Evolutionary conservation across 2,329 filamentous ascomycete genomes (phyloP), one percentile per base, ranked within the genome.

Genomic region (Akanthomyces dipterigenus): DNA sequence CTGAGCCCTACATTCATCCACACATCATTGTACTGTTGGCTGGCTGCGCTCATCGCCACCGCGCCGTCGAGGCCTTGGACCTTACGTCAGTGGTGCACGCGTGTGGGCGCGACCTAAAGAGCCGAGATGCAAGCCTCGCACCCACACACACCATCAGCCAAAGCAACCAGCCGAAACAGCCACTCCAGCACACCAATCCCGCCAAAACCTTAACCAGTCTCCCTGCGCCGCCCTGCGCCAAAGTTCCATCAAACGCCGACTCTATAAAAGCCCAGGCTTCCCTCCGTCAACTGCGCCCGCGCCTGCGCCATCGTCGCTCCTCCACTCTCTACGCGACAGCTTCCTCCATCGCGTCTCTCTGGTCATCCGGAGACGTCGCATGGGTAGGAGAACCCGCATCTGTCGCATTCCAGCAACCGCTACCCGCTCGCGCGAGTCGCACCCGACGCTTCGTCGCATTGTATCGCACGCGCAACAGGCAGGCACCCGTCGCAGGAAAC

Each of bases 341-440:
- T 20, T 36, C 28, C 14, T 56, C 54, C 42, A 14, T 7, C 28
- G 42, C 48, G 48, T 24, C 48, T 53, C 48, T 38, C 57, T 60
- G 48, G 48, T 26, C 57, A 46, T 60, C 57, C 26, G 26, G 57
- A 46, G 57, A 43, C 57, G 48, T 36, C 16, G 34, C n/a, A 31
- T 53, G 48, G 48, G 26, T 38, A 42, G 34, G 26, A 36, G 7
- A 34, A 16, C 26, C 51, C 28, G 18, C 31, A 20, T 26, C 20
- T 22, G 42, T 16, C 24, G 16, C 22, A 42, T 53, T 40, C 16
- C 6, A 42, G 34, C 8, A 48, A 40, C 24, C 9, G 36, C n/a
- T 36, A 6, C 24, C 11, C 5, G 12, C 48, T 11, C 12, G 9
- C 26, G 16, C 46, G 24, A 43, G 45, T 50, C 46, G 55, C 42